Evolutionary conservation across 345 rosid genomes (phyloP), one percentile per base, ranked within the genome.

Genomic region (Acer saccharum): DNA sequence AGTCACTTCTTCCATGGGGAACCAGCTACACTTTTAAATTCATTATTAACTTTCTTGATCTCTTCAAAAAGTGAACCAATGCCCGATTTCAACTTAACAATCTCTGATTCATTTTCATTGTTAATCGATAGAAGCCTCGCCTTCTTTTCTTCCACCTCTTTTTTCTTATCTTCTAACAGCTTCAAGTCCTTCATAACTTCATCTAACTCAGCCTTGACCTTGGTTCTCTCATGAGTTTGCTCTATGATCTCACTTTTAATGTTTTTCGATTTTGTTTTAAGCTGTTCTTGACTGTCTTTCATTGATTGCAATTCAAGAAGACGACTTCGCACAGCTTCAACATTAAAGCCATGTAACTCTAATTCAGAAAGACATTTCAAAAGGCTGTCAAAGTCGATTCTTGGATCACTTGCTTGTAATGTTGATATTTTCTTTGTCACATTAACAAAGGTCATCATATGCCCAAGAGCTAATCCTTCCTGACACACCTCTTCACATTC

Each of bases 391-490:
- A 80, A 72, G 7, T 17, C 14, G 57, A 71, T 41, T 58, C 4
- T 72, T 41, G 77, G 75, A 67, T 74, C 71, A 10, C 46, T 75
- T 11, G 80, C 6, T 44, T 68, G 72, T 79, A 84, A 68, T 25
- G 70, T 68, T 64, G 84, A 80, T 29, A 50, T 65, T 69, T 54
- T 74, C 75, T 82, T 81, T 1, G 73, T 73, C 48, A 79, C 39
- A 52, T 62, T 65, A 12, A 79, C 83, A 46, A 83, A 86, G 25
- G 82, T 83, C 64, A 84, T 17, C 89, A 86, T 86, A 58, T 67
- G 41, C 13, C 79, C 85, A 14, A 80, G 73, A 10, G 87, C 89
- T 27, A 71, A 66, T 77, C 87, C 89, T 78, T 86, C 86, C 11
- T 84, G 84, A 18, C 20, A 65, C 54, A 39, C 65, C 74, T 78